Evolutionary conservation across 345 rosid species (phyloP).

Genomic region (Eucalyptus leucophloia): DNA sequence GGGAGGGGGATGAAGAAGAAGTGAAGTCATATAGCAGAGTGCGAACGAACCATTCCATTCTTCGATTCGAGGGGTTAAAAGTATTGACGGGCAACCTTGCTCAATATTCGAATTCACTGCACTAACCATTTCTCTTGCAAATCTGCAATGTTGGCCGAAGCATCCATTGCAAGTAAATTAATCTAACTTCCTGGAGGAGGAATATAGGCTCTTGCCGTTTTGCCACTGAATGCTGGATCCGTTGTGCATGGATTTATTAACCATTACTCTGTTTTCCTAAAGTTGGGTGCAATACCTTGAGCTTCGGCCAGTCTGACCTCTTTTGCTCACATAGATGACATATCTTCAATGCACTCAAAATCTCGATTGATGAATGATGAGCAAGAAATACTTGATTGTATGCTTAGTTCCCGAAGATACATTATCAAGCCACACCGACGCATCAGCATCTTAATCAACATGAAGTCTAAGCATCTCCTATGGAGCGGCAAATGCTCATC

Average conservation of each 20-base stretch:
- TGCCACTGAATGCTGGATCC: neutral
- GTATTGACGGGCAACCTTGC: neutral
- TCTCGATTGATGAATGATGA: neutral
- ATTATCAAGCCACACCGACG: neutral
- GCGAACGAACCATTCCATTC: neutral
- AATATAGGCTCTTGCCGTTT: neutral
- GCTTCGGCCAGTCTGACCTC: neutral
- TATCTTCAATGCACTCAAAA: neutral
- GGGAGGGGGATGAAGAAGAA: neutral
- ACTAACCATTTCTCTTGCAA: neutral
- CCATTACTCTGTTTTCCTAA: neutral
- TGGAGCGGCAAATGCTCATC: neutral
- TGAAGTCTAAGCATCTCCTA: neutral
- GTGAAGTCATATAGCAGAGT: neutral
- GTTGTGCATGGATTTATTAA: neutral
- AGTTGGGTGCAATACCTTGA: neutral
- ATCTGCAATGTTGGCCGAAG: neutral
- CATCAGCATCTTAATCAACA: neutral
- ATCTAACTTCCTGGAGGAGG: neutral
- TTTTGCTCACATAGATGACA: neutral
- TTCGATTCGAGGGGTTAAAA: neutral
- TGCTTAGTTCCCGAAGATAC: neutral
- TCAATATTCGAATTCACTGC: neutral
- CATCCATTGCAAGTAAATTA: neutral
- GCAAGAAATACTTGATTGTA: neutral